Conservation (phyloP, 495 filamentous ascomycete species). For the Penicillium canariense region DNA sequence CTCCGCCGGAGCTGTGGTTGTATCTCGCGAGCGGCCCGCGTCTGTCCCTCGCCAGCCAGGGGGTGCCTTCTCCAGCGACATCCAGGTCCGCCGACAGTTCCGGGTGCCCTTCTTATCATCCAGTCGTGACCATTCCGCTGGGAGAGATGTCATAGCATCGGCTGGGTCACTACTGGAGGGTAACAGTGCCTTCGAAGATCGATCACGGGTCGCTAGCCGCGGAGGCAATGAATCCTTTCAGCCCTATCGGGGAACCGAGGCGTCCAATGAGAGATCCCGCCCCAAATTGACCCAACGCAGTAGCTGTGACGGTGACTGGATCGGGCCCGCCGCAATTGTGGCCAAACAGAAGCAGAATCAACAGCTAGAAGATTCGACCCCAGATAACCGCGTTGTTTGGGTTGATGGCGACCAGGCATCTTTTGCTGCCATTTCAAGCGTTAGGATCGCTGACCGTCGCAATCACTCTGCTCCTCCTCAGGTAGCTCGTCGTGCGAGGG, state of each 20-base stretch:
- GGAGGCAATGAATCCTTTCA: too few species aligned
- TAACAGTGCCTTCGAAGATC: too few species aligned
- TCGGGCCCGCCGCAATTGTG: constrained; percentile 30
- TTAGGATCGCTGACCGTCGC: constrained; percentile 23
- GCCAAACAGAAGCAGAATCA: constrained; percentile 26
- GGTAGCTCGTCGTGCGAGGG: constrained; percentile 36
- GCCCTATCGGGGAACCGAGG: too few species aligned
- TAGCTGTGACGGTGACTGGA: constrained; percentile 46
- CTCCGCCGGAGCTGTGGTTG: constrained; percentile 54
- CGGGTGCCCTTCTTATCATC: constrained; percentile 72
- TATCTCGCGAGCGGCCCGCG: constrained; percentile 43
- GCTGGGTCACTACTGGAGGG: constrained; percentile 53
- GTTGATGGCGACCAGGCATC: constrained; percentile 24
- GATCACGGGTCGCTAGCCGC: constrained; percentile 32
- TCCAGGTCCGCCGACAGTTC: constrained; percentile 76
- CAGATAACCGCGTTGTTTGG: constrained; percentile 23
- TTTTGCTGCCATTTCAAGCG: constrained; percentile 23
- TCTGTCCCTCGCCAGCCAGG: constrained; percentile 66
- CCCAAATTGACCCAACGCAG: constrained; percentile 30
- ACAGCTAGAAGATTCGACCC: constrained; percentile 6
- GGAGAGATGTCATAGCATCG: constrained; percentile 58
- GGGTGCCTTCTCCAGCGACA: constrained; percentile 85
- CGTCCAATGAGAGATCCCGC: constrained; percentile 12
- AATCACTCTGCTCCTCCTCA: constrained; percentile 27
- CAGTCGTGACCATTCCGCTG: constrained; percentile 68